Conservation (phyloP, 2,329 filamentous ascomycete species). For the Fusarium compactum region DNA sequence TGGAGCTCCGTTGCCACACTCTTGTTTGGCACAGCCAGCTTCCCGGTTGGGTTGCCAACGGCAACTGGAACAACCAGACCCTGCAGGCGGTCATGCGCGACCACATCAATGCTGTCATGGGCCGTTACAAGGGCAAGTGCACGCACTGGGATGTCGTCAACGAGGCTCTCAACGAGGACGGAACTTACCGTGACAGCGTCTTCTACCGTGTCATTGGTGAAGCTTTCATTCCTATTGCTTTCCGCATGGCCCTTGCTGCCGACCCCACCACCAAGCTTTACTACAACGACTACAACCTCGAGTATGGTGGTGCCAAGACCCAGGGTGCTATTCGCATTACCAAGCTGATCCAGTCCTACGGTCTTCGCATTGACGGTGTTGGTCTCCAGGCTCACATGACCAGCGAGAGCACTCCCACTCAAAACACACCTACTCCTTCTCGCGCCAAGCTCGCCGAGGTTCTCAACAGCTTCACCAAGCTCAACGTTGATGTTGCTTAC, state of each 20-base stretch:
- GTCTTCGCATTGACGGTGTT: constrained; percentile 21
- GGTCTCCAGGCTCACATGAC: constrained; percentile 26
- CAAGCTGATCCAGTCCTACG: constrained; percentile 19
- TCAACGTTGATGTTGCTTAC: constrained; percentile 15
- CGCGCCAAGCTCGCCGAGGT: neutral
- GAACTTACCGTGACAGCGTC: constrained; percentile 21
- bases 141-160: constrained; percentile 30
- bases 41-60: constrained; percentile 12
- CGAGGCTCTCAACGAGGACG: constrained; percentile 23
- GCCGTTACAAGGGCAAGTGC: constrained; percentile 23
- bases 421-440: constrained; percentile 13
- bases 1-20: constrained; percentile 17
- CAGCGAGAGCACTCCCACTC: constrained; percentile 26
- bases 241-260: constrained; percentile 22
- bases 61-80: constrained; percentile 28
- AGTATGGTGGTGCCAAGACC: constrained; percentile 17
- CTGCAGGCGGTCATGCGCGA: constrained; percentile 18
- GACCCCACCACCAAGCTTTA: constrained; percentile 25
- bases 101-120: constrained; percentile 21
- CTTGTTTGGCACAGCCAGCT: constrained; percentile 26
- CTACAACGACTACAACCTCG: constrained; percentile 31
- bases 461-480: constrained; percentile 8
- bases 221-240: constrained; percentile 25
- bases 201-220: constrained; percentile 19
- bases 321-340: constrained; percentile 15